These are phyloP conservation scores for Eucalyptus curtisii DNA, from an alignment of 345 rosid species.

Conservation along the genomic window DNA sequence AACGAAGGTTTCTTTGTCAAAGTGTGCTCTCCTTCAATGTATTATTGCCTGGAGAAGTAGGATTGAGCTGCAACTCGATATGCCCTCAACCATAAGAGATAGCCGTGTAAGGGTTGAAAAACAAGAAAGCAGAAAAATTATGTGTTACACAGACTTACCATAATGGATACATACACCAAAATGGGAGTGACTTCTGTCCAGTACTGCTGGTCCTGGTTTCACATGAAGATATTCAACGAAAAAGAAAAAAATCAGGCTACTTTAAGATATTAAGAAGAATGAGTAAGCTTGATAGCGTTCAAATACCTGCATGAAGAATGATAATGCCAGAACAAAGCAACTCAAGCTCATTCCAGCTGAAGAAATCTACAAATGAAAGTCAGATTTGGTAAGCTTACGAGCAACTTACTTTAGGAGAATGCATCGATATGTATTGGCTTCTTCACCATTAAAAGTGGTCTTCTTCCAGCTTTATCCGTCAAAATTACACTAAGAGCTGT, in stretches of 20 bases:
- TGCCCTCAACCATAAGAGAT: not conserved
- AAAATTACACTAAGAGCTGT: not conserved
- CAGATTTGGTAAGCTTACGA: not conserved
- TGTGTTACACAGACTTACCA: not conserved
- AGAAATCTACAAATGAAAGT: not conserved
- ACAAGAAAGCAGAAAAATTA: not conserved
- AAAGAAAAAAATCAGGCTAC: too few species aligned
- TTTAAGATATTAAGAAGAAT: not conserved
- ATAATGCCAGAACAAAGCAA: not conserved
- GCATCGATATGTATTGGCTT: not conserved
- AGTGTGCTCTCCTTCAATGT: not conserved
- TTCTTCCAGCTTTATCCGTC: constrained; percentile 16
- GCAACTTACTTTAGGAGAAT: not conserved
- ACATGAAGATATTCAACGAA: not conserved
- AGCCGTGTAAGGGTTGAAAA: not conserved
- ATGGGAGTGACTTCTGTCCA: not conserved
- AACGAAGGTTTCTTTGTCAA: not conserved
- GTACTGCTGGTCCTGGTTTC: not conserved
- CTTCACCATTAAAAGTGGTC: not conserved
- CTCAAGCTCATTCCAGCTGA: not conserved
- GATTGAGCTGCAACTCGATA: not conserved
- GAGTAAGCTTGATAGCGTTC: not conserved
- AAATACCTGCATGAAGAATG: not conserved
- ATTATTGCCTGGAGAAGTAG: not conserved
- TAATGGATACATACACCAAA: not conserved